Conservation (phyloP, 805 yeast genomes). For the Suhomyces sp. region DNA sequence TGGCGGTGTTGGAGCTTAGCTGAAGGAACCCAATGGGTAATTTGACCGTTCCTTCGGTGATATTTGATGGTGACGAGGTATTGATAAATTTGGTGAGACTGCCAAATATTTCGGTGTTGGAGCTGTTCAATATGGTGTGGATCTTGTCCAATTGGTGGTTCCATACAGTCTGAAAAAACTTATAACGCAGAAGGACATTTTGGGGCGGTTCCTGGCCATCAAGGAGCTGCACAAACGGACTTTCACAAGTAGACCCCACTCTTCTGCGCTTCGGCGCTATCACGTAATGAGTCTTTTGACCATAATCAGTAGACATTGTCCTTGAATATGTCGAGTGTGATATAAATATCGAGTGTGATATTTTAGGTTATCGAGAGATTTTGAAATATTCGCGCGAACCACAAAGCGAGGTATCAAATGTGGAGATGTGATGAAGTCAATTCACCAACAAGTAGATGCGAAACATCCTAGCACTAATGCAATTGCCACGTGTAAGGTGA, state of each 20-base stretch:
- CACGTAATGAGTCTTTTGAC: constrained; percentile 36
- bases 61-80: constrained; percentile 1
- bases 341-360: too few relatives aligned
- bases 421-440: background rate
- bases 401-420: background rate
- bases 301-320: constrained; percentile 8
- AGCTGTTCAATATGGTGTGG: constrained; percentile 26
- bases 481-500: too few relatives aligned
- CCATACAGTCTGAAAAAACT: constrained; percentile 27
- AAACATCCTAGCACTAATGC: background rate
- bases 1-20: constrained; percentile 40
- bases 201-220: constrained; percentile 22
- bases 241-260: constrained; percentile 1
- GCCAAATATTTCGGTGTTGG: constrained; percentile 31
- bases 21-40: constrained; percentile 34
- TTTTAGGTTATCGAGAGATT: too few relatives aligned
- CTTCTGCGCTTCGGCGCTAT: constrained; percentile 11
- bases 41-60: constrained; percentile 14
- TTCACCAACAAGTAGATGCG: background rate
- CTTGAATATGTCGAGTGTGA: too few relatives aligned
- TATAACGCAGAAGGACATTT: constrained; percentile 22
- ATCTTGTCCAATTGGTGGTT: constrained; percentile 25
- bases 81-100: constrained; percentile 24
- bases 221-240: constrained; percentile 23
- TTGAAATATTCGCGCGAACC: background rate